Conservation (phyloP, 305 asterid genomes). For the Nicotiana rustica region DNA sequence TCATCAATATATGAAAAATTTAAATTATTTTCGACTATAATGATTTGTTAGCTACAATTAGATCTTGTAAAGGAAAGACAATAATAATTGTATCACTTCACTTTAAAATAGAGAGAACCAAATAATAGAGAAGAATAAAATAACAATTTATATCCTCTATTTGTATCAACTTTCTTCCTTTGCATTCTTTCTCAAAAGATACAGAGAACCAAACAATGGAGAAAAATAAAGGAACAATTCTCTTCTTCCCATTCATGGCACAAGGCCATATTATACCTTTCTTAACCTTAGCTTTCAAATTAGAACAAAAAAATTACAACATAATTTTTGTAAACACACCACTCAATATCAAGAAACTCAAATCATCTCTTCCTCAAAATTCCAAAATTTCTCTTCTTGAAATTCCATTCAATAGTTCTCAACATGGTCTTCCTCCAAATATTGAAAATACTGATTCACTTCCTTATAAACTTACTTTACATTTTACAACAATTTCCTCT, state of each 20-base stretch:
- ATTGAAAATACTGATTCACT: slow-evolving; percentile 55
- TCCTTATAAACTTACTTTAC: slow-evolving; percentile 47
- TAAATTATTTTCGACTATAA: too few relatives aligned
- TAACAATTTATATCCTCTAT: background rate
- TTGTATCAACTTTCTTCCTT: background rate
- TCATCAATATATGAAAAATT: too few relatives aligned
- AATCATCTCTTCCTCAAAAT: slow-evolving; percentile 37
- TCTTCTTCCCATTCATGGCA: slow-evolving; percentile 53
- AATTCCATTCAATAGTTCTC: slow-evolving; percentile 58
- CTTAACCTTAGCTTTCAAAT: slow-evolving; percentile 44
- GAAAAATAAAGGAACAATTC: slow-evolving; percentile 35
- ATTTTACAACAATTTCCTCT: slow-evolving; percentile 45
- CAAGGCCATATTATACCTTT: slow-evolving; percentile 52
- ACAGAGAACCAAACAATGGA: slow-evolving; percentile 15
- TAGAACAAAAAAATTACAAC: slow-evolving; percentile 46
- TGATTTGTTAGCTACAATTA: too few relatives aligned
- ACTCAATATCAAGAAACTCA: slow-evolving; percentile 56
- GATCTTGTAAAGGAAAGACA: too few relatives aligned
- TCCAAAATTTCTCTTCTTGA: slow-evolving; percentile 49
- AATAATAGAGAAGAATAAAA: too few relatives aligned
- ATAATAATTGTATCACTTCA: too few relatives aligned
- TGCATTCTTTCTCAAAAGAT: background rate
- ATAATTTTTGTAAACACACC: slow-evolving; percentile 57
- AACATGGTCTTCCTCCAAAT: slow-evolving; percentile 59
- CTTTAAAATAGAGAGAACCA: too few relatives aligned